Evolutionary conservation across 495 filamentous ascomycete genomes (phyloP).

Genomic region (Pyronema domesticum): DNA sequence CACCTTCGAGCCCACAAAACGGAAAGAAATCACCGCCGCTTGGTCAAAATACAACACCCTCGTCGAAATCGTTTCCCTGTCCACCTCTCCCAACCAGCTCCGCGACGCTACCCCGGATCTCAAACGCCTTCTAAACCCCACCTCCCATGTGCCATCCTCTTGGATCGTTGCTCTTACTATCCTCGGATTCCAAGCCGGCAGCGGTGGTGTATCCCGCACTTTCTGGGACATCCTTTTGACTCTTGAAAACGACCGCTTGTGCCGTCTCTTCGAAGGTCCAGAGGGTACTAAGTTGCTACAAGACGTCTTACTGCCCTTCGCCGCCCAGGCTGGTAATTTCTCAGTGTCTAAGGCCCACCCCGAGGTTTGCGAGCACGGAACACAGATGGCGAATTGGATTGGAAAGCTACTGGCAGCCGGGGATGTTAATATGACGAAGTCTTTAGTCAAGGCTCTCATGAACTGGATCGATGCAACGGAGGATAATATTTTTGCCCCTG

Average conservation of each 20-base stretch:
- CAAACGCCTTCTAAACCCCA: constrained; percentile 6
- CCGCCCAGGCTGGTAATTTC: constrained; percentile 10
- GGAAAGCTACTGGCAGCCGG: constrained; percentile 2
- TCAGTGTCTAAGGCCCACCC: constrained; percentile 2
- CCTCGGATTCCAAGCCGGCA: constrained; percentile 13
- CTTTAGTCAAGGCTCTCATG: constrained; percentile 2
- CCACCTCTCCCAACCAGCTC: constrained; percentile 21
- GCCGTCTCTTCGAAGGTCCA: constrained; percentile 8
- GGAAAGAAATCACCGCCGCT: constrained; percentile 4
- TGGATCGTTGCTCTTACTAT: constrained; percentile 17
- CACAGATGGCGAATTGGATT: constrained; percentile 11
- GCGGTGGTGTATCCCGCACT: constrained; percentile 13
- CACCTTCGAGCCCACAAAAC: not conserved
- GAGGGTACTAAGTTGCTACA: constrained; percentile 10
- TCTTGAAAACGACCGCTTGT: constrained; percentile 4
- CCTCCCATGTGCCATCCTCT: constrained; percentile 15
- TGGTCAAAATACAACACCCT: constrained; percentile 20
- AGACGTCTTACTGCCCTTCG: constrained; percentile 14
- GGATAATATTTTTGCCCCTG: constrained; percentile 21
- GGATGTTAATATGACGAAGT: not conserved
- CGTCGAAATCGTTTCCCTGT: constrained; percentile 20
- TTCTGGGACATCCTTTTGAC: constrained; percentile 14
- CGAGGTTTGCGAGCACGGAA: constrained; percentile 12
- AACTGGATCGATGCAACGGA: constrained; percentile 14
- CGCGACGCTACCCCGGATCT: constrained; percentile 18